These are phyloP conservation scores for Aspergillus calidoustus DNA, from an alignment of 2,329 filamentous ascomycete species.

Conservation along the genomic window DNA sequence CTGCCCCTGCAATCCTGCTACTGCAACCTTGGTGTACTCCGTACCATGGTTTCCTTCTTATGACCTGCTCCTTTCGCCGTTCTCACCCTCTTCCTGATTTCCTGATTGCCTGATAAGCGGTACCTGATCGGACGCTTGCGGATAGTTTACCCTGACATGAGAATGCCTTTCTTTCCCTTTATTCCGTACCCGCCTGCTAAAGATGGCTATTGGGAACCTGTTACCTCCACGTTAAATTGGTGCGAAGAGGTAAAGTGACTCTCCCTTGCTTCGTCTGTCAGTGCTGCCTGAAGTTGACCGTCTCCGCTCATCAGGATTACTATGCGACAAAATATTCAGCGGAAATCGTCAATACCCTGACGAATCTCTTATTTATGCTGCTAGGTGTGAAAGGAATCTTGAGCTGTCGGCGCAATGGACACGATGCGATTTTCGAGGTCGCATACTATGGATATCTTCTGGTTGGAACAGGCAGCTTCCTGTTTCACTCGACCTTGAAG, in stretches of 20 bases:
- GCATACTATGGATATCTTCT: conserved; percentile 66
- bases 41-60: background rate
- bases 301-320: conserved; percentile 62
- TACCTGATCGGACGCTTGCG: conserved; percentile 8
- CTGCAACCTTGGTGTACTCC: background rate
- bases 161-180: conserved; percentile 36
- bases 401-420: conserved; percentile 72
- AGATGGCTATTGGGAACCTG: conserved; percentile 68
- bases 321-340: conserved; percentile 76
- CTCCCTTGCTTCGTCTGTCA: background rate
- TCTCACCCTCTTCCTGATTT: background rate
- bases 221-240: conserved; percentile 76
- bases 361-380: conserved; percentile 80
- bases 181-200: conserved; percentile 53
- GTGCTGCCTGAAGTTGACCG: conserved; percentile 10
- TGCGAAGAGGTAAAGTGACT: conserved; percentile 69
- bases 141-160: conserved; percentile 21
- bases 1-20: background rate
- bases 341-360: conserved; percentile 79
- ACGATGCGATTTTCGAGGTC: conserved; percentile 76
- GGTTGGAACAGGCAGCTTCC: conserved; percentile 65
- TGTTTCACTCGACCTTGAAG: conserved; percentile 68
- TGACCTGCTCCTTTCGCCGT: background rate
- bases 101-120: background rate
- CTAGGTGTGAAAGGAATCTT: conserved; percentile 75